These are phyloP conservation scores for Pezicula neosporulosa DNA, from an alignment of 2,329 filamentous ascomycete genomes.

Conservation along the genomic window DNA sequence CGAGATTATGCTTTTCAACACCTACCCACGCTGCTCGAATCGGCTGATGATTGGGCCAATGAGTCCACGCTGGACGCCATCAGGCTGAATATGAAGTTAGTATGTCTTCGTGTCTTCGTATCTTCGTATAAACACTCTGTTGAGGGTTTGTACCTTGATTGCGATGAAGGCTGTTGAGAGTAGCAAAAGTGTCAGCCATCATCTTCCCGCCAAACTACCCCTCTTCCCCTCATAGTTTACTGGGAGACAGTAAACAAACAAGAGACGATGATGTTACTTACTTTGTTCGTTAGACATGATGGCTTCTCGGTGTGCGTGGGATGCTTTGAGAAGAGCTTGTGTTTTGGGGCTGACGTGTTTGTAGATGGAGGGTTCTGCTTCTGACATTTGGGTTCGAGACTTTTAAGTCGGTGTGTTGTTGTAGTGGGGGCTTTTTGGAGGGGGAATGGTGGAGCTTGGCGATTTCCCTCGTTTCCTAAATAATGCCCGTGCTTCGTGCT, in stretches of 20 bases:
- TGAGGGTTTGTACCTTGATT: conserved; percentile 59
- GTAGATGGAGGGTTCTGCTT: conserved; percentile 41
- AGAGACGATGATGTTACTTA: conserved; percentile 47
- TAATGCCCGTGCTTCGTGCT: no score
- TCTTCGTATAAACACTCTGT: no score
- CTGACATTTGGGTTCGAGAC: conserved; percentile 5
- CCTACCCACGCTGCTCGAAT: conserved; percentile 93
- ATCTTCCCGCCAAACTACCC: neutral
- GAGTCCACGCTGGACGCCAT: conserved; percentile 99
- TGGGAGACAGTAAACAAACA: no score
- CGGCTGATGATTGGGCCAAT: conserved; percentile 95
- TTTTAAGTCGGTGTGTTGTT: conserved; percentile 8
- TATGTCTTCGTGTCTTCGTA: no score
- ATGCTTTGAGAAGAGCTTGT: conserved; percentile 35
- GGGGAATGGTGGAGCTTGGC: conserved; percentile 5
- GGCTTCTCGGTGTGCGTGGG: conserved; percentile 31
- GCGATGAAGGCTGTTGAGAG: conserved; percentile 82
- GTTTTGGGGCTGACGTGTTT: conserved; percentile 44
- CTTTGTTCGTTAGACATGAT: conserved; percentile 79
- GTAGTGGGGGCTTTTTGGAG: conserved; percentile 17
- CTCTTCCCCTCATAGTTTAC: no score
- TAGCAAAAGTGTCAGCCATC: conserved; percentile 22
- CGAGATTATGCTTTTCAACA: conserved; percentile 15
- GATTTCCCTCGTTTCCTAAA: no score
- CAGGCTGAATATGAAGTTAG: conserved; percentile 50